Conservation (phyloP, 75 land plant genomes). For the Pinus albicaulis region DNA sequence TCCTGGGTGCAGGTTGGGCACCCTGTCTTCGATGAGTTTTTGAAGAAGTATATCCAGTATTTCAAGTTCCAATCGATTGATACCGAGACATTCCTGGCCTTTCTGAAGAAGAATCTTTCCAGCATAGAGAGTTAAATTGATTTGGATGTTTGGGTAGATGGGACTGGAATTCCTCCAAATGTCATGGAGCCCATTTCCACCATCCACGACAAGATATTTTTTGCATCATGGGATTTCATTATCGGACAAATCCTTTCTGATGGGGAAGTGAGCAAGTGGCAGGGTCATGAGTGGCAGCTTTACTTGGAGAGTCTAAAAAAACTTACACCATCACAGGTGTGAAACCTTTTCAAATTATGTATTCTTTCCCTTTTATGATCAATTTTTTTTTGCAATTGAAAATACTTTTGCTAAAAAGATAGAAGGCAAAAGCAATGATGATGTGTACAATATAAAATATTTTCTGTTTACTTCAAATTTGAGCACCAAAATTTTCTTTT, state of each 20-base stretch:
- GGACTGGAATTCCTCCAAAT: slow-evolving; percentile 84
- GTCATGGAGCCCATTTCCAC: slow-evolving; percentile 65
- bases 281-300: slow-evolving; percentile 85
- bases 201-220: slow-evolving; percentile 57
- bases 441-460: background rate
- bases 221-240: slow-evolving; percentile 57
- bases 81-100: slow-evolving; percentile 76
- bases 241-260: slow-evolving; percentile 51
- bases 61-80: slow-evolving; percentile 84
- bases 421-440: background rate
- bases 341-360: slow-evolving; percentile 7
- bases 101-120: slow-evolving; percentile 64
- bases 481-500: background rate
- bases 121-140: slow-evolving; percentile 70
- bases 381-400: background rate
- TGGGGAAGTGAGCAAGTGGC: slow-evolving; percentile 68
- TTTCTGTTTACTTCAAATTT: background rate
- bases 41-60: slow-evolving; percentile 73
- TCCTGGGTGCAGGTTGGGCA: slow-evolving; percentile 58
- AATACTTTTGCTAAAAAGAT: background rate
- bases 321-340: slow-evolving; percentile 66
- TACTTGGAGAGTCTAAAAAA: slow-evolving; percentile 74
- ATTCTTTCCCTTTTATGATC: background rate
- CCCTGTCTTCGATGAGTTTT: slow-evolving; percentile 77
- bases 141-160: slow-evolving; percentile 65